phyloP scores from a whole-genome alignment of 2,329 filamentous ascomycete species.

The Diaporthe amygdali region DNA sequence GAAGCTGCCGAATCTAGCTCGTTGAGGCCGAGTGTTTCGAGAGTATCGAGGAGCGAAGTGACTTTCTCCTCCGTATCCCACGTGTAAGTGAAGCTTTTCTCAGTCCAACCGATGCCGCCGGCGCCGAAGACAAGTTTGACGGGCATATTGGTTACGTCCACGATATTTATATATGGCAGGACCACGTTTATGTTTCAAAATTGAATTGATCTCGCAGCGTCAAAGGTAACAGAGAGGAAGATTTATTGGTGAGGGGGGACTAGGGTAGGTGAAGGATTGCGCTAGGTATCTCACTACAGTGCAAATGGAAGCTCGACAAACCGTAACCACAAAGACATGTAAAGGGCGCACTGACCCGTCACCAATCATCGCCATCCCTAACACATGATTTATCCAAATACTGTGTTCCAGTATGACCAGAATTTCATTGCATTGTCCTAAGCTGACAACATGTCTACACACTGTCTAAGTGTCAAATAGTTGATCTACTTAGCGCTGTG shows the following conservation, averaged over 20 bases:
- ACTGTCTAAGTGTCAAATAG: no score
- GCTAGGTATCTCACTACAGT: no score
- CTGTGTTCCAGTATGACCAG: neutral
- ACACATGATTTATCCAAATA: neutral
- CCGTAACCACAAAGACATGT: no score
- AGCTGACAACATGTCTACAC: no score
- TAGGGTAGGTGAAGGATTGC: no score
- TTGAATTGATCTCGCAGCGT: no score
- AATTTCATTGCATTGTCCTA: neutral
- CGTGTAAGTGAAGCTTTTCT: conserved; percentile 25
- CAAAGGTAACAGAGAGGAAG: no score
- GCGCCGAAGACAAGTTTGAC: conserved; percentile 30
- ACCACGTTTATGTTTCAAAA: no score
- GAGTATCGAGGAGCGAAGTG: conserved; percentile 22
- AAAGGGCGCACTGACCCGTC: neutral
- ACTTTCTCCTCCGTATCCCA: conserved; percentile 31
- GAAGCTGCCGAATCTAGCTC: conserved; percentile 30
- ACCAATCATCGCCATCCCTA: neutral
- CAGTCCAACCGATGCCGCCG: conserved; percentile 29
- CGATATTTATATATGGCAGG: neutral
- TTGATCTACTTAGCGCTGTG: no score
- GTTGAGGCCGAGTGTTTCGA: conserved; percentile 25
- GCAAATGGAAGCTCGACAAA: no score
- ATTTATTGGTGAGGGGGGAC: no score
- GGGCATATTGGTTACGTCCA: conserved; percentile 15